These are phyloP conservation scores for Flammula alnicola DNA, from an alignment of 1,284 basidiomycete genomes.

Conservation along the genomic window DNA sequence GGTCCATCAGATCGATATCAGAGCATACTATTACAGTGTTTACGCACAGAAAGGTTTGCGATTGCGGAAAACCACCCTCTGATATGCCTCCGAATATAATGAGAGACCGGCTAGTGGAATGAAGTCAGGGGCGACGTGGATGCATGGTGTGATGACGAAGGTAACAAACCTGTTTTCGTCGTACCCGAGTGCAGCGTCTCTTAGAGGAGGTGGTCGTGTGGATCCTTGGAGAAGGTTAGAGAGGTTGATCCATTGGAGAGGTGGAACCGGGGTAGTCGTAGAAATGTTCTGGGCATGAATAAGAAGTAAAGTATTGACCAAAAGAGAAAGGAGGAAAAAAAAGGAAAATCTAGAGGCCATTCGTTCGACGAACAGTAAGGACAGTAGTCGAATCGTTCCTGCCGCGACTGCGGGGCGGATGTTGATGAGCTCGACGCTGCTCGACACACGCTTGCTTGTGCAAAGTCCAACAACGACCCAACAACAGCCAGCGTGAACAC, in stretches of 20 bases:
- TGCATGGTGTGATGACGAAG: conserved; percentile 10
- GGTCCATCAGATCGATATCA: conserved; percentile 17
- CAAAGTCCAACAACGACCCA: too few species aligned
- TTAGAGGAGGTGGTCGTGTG: conserved; percentile 62
- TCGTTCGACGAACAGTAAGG: conserved; percentile 14
- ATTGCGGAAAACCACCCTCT: conserved; percentile 61
- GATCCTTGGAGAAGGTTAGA: conserved; percentile 56
- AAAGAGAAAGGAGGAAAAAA: conserved; percentile 28
- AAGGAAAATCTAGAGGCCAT: conserved; percentile 29
- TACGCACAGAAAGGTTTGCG: conserved; percentile 69
- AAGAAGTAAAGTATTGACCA: conserved; percentile 30
- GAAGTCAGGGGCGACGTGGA: conserved; percentile 9
- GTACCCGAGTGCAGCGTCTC: conserved; percentile 73
- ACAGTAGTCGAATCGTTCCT: conserved; percentile 11
- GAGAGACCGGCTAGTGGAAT: conserved; percentile 50
- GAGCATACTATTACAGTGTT: conserved; percentile 4
- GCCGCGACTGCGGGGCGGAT: conserved; percentile 18
- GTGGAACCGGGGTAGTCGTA: conserved; percentile 46
- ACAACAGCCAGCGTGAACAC: too few species aligned
- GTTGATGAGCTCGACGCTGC: conserved; percentile 12
- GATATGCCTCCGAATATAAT: conserved; percentile 80
- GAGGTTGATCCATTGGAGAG: conserved; percentile 78
- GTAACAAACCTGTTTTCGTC: conserved; percentile 49
- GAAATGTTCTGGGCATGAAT: conserved; percentile 41
- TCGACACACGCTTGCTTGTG: conserved; percentile 2